Evolutionary conservation across 768 basidiomycete genomes (phyloP), one percentile per base, ranked within the genome.

Genomic region (Naganishia friedmannii): DNA sequence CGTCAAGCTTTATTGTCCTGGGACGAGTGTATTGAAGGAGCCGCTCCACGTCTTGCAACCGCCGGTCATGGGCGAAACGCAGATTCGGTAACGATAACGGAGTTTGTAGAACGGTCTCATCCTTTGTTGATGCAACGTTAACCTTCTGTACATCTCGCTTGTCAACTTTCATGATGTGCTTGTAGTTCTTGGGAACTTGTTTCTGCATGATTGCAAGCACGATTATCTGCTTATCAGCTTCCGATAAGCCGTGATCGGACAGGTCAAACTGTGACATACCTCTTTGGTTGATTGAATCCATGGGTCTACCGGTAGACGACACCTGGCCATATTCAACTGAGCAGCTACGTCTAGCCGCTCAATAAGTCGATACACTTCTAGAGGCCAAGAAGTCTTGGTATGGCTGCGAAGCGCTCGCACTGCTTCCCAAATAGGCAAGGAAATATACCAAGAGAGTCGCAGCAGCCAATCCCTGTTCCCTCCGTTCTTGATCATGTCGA

Each of bases 1-100:
- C 89, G 48, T 83, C 83, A 68, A 83, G 84, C 78, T 83, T 86
- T 55, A 95, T 85, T 1, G 87, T 85, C 0, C 89, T 85, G 21
- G 90, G 80, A 1, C 82, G 83, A 1, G 90, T 90, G 0, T 92
- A 95, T 73, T 90, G 91, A 21, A 99, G 81, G 86, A 98, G 90
- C 0, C 92, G 86, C 15, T 89, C 89, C 4, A 95, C 93, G 78
- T 99, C 96, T 54, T 93, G 90, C 37, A 99, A 79, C 45, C 95
- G 85, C 23, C 90, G 86, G 81, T 99, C 96, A 72, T 91, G 88
- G 8, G 90, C 90, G 76, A 97, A 97, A 3, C 95, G 87, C 58
- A 93, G 89, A 65, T 87, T 87, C 0, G 90, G 77, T 87, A 81
- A 21, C 53, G 67, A 46, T 21, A 68, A 54, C n/a, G 32, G 23